phyloP scores from a whole-genome alignment of 176 grass and related monocot genomes.

The Oryza brachyantha region DNA sequence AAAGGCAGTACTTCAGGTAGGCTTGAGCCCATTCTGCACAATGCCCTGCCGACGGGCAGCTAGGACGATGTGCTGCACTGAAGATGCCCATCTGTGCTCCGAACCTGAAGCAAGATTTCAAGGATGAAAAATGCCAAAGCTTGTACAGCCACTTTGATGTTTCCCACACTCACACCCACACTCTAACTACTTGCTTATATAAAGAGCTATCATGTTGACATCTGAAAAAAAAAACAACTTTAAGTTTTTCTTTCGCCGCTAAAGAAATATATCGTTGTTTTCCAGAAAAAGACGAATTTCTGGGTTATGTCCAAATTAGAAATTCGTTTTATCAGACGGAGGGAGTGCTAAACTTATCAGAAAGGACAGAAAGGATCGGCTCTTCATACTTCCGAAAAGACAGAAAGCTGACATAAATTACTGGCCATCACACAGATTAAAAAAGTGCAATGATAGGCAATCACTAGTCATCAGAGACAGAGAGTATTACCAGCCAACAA shows the following conservation, averaged over 20 bases:
- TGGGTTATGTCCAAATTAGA: too few relatives aligned
- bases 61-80: conserved; percentile 26
- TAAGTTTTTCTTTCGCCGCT: not conserved
- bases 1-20: conserved; percentile 81
- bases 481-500: not conserved
- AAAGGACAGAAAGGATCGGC: not conserved
- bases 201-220: not conserved
- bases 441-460: not conserved
- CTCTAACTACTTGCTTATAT: not conserved
- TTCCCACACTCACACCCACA: not conserved
- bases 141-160: not conserved
- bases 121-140: not conserved
- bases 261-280: not conserved
- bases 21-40: conserved; percentile 69
- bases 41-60: conserved; percentile 26
- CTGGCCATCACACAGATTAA: not conserved
- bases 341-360: not conserved
- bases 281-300: too few relatives aligned
- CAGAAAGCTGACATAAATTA: not conserved
- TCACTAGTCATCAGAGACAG: not conserved
- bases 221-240: not conserved
- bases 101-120: conserved; percentile 13
- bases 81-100: conserved; percentile 53
- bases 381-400: not conserved
- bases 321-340: too few relatives aligned